These are phyloP conservation scores for Tremellales sp. DNA, from an alignment of 1,284 basidiomycete genomes.

Conservation along the genomic window DNA sequence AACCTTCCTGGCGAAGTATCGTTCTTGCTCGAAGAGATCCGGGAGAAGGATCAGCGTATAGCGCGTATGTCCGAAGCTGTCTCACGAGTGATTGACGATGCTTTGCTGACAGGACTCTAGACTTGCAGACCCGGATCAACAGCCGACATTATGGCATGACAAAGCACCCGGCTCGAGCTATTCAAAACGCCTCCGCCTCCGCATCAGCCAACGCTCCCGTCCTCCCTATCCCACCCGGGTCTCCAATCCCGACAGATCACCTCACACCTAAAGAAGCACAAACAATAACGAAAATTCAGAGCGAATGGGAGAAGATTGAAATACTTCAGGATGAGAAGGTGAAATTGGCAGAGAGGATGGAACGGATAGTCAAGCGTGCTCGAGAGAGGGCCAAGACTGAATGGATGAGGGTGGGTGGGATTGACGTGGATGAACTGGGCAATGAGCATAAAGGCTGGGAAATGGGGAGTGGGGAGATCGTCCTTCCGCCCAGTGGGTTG, in stretches of 20 bases:
- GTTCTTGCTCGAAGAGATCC: slow-evolving; percentile 66
- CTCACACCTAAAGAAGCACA: slow-evolving; percentile 41
- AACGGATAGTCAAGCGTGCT: slow-evolving; percentile 39
- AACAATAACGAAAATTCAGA: slow-evolving; percentile 40
- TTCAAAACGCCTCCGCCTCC: slow-evolving; percentile 9
- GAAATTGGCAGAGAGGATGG: slow-evolving; percentile 41
- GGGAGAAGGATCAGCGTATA: slow-evolving; percentile 50
- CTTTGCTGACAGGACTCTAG: background rate
- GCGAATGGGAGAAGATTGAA: slow-evolving; percentile 45
- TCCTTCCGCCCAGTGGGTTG: slow-evolving; percentile 34
- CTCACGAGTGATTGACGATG: background rate
- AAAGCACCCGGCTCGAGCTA: slow-evolving; percentile 23
- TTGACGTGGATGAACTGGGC: slow-evolving; percentile 39
- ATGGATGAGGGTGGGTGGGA: slow-evolving; percentile 44
- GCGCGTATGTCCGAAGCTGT: slow-evolving; percentile 29
- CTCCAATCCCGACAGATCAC: slow-evolving; percentile 33
- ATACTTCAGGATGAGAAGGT: slow-evolving; percentile 46
- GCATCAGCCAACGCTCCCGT: slow-evolving; percentile 11
- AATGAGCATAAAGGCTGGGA: slow-evolving; percentile 7
- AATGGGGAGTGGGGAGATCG: slow-evolving; percentile 24
- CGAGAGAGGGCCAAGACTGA: slow-evolving; percentile 40
- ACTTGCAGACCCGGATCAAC: slow-evolving; percentile 24
- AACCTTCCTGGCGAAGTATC: slow-evolving; percentile 70
- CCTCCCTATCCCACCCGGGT: slow-evolving; percentile 26
- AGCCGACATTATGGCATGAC: slow-evolving; percentile 37